Conservation (phyloP, 1,139 yeast genomes). For the Saccharomyces hybrid region DNA sequence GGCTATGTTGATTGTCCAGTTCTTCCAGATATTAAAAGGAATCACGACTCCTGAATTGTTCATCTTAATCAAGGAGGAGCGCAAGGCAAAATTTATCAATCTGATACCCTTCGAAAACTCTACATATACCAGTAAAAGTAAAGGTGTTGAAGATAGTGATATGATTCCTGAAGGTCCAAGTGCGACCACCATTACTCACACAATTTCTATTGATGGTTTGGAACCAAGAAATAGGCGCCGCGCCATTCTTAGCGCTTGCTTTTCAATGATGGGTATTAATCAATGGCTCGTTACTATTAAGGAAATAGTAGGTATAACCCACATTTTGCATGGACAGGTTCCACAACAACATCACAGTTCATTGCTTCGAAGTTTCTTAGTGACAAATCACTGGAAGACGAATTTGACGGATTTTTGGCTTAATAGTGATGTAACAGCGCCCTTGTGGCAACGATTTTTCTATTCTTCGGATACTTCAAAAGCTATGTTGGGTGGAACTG, state of each 20-base stretch:
- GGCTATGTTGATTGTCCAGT: constrained; percentile 56
- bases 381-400: constrained; percentile 32
- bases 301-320: constrained; percentile 22
- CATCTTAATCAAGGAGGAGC: constrained; percentile 25
- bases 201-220: constrained; percentile 19
- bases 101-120: not conserved
- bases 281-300: constrained; percentile 29
- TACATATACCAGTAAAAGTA: not conserved
- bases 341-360: constrained; percentile 1
- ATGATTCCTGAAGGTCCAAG: constrained; percentile 3
- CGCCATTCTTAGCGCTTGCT: constrained; percentile 11
- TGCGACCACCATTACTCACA: constrained; percentile 19
- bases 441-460: constrained; percentile 42
- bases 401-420: constrained; percentile 66
- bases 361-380: constrained; percentile 40
- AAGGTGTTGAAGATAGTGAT: not conserved
- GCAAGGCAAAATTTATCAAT: constrained; percentile 1
- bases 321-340: constrained; percentile 6
- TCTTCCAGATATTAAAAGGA: constrained; percentile 66
- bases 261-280: constrained; percentile 30
- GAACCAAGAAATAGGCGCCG: not conserved
- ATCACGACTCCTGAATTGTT: constrained; percentile 64
- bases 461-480: constrained; percentile 53
- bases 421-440: constrained; percentile 38
- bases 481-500: constrained; percentile 49